Base-by-base conservation (phyloP, 2,329 filamentous ascomycete species). In the Dactylella cylindrospora region DNA sequence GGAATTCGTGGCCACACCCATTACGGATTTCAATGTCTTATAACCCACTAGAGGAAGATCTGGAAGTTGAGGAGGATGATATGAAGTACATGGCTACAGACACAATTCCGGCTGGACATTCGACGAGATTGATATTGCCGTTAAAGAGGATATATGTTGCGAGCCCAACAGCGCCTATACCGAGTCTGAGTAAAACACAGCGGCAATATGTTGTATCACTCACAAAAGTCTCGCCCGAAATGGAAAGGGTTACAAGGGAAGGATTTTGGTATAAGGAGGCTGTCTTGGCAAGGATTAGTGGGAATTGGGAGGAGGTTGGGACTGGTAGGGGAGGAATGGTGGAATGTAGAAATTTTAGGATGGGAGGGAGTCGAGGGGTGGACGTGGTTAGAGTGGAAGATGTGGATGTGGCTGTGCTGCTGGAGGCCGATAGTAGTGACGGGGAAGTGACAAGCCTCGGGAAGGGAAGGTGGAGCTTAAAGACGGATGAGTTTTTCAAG, bases 201-300 rank as follows among this genome's bases (percentile, higher is more conserved):
- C 81, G 90, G n/a, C 90, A 96, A 70, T 96, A 95, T 68, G 88
- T 96, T 23, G 88, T 95, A 35, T 93, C 86, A 72, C 81, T 84
- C 12, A 84, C 82, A 70, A 87, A 87, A 68, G 82, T 90, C 52
- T 84, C 86, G 0, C 86, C 88, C 0, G 88, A 93, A 66, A 81
- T 80, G 35, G 90, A 96, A 73, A 81, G 86, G 26, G 80, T 83
- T 9, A 85, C 80, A 61, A 79, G 90, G 45, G 89, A 95, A 73
- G 83, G 84, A 0, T 96, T 96, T 71, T 96, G 90, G 90, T 95
- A 89, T 72, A 82, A 90, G 12, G 87, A 95, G 71, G 83, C 82
- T 70, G 79, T 96, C 1, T 78, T 96, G 2, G 84, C 85, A 60
- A 77, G 78, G 33, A 74, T 95, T 7, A 78, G 78, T 20, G 89